Evolutionary conservation across 805 yeast genomes (phyloP), one percentile per base, ranked within the genome.

Genomic region (Lipomyces spencermartinsiae): DNA sequence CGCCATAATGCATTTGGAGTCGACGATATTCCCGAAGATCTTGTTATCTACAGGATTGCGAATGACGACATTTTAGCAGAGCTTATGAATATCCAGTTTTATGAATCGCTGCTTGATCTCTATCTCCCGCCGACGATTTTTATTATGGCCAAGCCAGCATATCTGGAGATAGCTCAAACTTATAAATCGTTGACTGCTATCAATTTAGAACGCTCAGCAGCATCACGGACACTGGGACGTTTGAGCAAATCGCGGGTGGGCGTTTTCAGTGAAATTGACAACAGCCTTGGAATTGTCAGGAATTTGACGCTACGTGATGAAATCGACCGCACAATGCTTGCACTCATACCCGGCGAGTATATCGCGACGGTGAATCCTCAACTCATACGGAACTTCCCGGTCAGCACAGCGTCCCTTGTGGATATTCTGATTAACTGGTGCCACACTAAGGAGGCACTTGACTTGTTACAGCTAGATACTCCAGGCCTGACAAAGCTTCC

Each of bases 61-160:
- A n/a, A 59, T 6, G 69, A 64, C 16, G 72, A 69, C 53, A 33
- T 64, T 31, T 60, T 69, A 8, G 68, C 59, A 12, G 62, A 51
- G 34, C 39, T 69, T 8, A 61, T 60, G 57, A 62, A 65, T 16
- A 55, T 68, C 29, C 66, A 69, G n/a, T 69, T 68, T 43, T 69
- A 69, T 54, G 71, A 69, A 37, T 39, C 58, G 7, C 58, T 69
- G 39, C 61, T 61, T 3, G 59, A 57, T 53, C 51, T 69, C 9
- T 51, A 57, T 49, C 63, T 69, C 19, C 68, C 72, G 16, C 72
- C 72, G 14, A 37, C 68, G 6, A 54, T 62, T 4, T 68, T 63
- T 58, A 22, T 34, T 53, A 33, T 39, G 7, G 57, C 65, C 1
- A 34, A 61, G 37, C 59, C 68, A 4, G 59, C 62, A 3, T 68